Base-by-base conservation (phyloP, 495 filamentous ascomycete genomes). In the Penicillium taxi region DNA sequence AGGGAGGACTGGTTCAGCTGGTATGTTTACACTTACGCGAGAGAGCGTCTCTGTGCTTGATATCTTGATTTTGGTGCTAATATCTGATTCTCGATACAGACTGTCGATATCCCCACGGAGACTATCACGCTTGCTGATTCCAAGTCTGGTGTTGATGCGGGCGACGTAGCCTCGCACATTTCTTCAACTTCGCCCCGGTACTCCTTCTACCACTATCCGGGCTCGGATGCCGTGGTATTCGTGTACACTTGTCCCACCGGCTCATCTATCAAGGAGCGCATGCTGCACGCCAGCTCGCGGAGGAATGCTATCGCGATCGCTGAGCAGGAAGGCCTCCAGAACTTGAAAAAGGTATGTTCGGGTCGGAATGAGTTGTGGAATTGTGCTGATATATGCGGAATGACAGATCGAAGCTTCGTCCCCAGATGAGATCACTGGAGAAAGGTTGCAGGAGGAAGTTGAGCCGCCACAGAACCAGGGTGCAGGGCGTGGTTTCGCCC, bases 201-300 rank as follows among this genome's bases (percentile, higher is more conserved):
- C 61, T 85, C 84, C 5, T 95, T 95, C 64, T 98, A 86, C 69
- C 76, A 80, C 32, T 85, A 82, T 53, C 58, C 59, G 24, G 64
- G 74, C 37, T 73, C 73, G 33, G 73, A 77, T 5, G 72, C 79
- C 4, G 72, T 96, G 21, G 70, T 96, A 19, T 98, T 96, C 67
- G 80, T 96, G 52, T 96, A 95, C 61, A 95, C 88, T 5, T 96
- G 90, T 52, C 91, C 91, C 3, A 69, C 73, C 2, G 75, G 63
- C 3, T 77, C 79, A 0, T 84, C 82, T 47, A 84, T 96, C 65
- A 94, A 87, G 62, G 86, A 87, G 56, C 78, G 87, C 34, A 98
- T 98, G 91, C 64, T 96, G 45, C 94, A 96, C 58, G 86, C 93
- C 21, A 79, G 85, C 22, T 84, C 84, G 47, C 84, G 86, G 53